A percentile compares a stretch with the other conserved stretches of the same genome.
Conservation (phyloP, 129 eudicot genomes). For the Flaveria ramosissima region DNA sequence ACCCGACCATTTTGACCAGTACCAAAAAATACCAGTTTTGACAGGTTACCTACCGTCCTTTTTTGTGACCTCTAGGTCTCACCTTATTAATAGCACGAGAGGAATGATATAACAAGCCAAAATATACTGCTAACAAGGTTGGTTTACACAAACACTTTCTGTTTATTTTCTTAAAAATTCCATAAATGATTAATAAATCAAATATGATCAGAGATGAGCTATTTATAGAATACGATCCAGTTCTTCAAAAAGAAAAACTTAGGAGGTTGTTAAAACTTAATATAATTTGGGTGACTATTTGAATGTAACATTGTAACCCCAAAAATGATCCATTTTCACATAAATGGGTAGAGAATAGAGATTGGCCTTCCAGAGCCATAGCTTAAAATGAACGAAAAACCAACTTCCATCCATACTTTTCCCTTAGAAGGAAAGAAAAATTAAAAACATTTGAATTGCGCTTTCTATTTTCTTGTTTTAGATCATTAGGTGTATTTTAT, state of each 20-base stretch:
- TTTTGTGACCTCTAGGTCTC: conserved; percentile 3
- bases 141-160: not conserved
- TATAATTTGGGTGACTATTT: not conserved
- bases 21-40: not conserved
- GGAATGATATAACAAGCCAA: not conserved
- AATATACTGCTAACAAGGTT: not conserved
- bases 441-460: not conserved
- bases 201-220: not conserved
- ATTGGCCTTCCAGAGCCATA: not conserved
- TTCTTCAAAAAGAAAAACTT: not conserved
- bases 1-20: not conserved
- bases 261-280: not conserved
- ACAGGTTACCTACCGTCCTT: not conserved
- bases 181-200: not conserved
- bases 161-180: not conserved
- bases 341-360: not conserved
- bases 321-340: not conserved
- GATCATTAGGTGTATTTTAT: not conserved
- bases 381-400: not conserved
- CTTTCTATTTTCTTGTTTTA: not conserved
- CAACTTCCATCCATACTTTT: not conserved
- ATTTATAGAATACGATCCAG: not conserved
- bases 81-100: not conserved
- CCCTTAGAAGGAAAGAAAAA: not conserved
- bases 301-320: not conserved